Evolutionary conservation across 2,329 filamentous ascomycete species (phyloP).

Genomic region (Stylonectria norvegica): DNA sequence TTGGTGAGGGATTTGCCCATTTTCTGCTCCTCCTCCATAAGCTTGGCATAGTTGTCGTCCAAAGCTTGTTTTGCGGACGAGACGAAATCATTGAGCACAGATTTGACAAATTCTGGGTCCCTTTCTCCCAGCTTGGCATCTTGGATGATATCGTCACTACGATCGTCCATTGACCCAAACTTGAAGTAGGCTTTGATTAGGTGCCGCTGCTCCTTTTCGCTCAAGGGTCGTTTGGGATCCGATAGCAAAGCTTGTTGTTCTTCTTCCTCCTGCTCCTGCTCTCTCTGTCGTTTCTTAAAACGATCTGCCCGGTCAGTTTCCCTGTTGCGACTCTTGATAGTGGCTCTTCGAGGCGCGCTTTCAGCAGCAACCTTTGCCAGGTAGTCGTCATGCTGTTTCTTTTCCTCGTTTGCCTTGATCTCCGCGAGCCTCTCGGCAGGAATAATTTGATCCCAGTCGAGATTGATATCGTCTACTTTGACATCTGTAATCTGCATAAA

Average conservation of each 20-base stretch:
- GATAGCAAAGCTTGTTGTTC: slow-evolving; percentile 69
- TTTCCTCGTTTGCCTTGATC: slow-evolving; percentile 85
- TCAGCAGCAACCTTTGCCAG: slow-evolving; percentile 79
- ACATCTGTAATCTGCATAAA: slow-evolving; percentile 98
- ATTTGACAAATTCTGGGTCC: slow-evolving; percentile 74
- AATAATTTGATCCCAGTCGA: slow-evolving; percentile 98
- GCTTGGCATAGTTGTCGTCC: slow-evolving; percentile 64
- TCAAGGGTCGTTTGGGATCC: slow-evolving; percentile 86
- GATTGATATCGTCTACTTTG: slow-evolving; percentile 74
- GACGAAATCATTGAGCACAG: slow-evolving; percentile 73
- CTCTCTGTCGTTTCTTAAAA: slow-evolving; percentile 63
- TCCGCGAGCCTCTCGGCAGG: slow-evolving; percentile 87
- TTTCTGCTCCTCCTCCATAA: slow-evolving; percentile 79
- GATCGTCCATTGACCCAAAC: slow-evolving; percentile 86
- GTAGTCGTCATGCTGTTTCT: slow-evolving; percentile 77
- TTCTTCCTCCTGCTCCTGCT: slow-evolving; percentile 63
- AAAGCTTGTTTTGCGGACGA: slow-evolving; percentile 55
- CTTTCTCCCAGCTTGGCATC: slow-evolving; percentile 82
- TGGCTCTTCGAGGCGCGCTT: slow-evolving; percentile 74
- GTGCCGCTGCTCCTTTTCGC: slow-evolving; percentile 89
- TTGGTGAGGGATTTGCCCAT: slow-evolving; percentile 82
- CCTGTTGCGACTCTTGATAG: slow-evolving; percentile 54
- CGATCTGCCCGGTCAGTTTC: slow-evolving; percentile 63
- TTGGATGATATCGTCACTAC: slow-evolving; percentile 78
- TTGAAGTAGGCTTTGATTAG: slow-evolving; percentile 87